Evolutionary conservation across 441 rosid genomes (phyloP).

Genomic region (Erodium trifolium): DNA sequence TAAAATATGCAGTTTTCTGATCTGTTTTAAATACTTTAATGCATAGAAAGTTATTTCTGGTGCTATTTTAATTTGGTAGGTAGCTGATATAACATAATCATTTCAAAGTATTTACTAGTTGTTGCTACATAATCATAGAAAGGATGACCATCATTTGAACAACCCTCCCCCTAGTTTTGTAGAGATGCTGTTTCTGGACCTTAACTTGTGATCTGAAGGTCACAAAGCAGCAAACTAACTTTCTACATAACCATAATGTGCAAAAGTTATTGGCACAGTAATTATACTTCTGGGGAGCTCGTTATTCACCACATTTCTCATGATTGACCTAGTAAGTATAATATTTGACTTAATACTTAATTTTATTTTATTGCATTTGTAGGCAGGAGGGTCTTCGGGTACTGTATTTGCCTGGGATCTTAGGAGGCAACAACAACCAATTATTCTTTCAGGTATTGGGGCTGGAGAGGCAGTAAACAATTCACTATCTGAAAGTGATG

Average conservation of each 20-base stretch:
- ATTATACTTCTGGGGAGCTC: background rate
- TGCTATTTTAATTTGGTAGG: no score
- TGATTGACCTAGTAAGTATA: background rate
- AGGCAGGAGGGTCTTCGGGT: constrained; percentile 94
- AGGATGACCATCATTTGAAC: no score
- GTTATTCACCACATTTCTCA: constrained; percentile 2
- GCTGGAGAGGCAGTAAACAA: constrained; percentile 29
- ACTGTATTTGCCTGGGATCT: constrained; percentile 87
- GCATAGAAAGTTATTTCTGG: no score
- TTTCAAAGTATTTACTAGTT: no score
- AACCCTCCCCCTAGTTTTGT: background rate
- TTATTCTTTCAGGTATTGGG: constrained; percentile 57
- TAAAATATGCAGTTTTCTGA: background rate
- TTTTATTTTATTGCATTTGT: constrained; percentile 17
- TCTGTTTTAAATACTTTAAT: background rate
- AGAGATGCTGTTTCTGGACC: background rate
- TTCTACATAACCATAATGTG: background rate
- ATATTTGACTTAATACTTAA: background rate
- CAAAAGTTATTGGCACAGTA: background rate
- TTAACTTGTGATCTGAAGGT: background rate
- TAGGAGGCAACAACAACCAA: constrained; percentile 61
- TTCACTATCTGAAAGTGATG: constrained; percentile 68
- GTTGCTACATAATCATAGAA: no score
- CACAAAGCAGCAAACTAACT: background rate
- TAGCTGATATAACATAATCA: no score